These are phyloP conservation scores for Arachis hypogaea DNA, from an alignment of 306 rosid genomes.

Conservation along the genomic window DNA sequence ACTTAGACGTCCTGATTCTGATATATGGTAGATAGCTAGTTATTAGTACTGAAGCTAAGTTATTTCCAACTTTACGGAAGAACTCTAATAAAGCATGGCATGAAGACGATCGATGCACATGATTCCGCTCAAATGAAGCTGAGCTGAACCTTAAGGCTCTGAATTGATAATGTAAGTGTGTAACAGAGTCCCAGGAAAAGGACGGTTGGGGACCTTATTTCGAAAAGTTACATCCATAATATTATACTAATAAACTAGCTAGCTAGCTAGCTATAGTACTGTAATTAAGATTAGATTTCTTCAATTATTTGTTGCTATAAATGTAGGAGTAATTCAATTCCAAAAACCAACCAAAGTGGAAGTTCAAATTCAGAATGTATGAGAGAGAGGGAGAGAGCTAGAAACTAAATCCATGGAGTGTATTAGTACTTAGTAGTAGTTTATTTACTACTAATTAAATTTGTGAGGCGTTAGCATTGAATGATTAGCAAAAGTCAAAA, in stretches of 20 bases:
- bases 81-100: neutral
- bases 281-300: neutral
- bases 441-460: too few species aligned
- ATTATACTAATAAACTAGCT: too few species aligned
- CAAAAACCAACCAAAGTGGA: neutral
- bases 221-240: neutral
- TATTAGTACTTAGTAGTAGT: too few species aligned
- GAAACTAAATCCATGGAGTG: too few species aligned
- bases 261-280: too few species aligned
- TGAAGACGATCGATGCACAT: slow-evolving; percentile 1
- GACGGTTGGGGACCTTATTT: neutral
- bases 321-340: neutral
- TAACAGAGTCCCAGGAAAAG: neutral
- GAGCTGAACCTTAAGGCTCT: neutral
- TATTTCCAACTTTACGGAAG: neutral
- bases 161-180: neutral
- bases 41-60: neutral
- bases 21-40: neutral
- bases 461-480: neutral
- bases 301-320: neutral
- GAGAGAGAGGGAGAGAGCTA: too few species aligned
- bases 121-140: neutral
- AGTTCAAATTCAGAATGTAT: too few species aligned
- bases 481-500: slow-evolving; percentile 55
- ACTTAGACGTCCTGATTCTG: neutral